A percentile compares a stretch with the other conserved stretches of the same genome.
Evolutionary conservation across 169 alveolate genomes (phyloP).

Genomic region (Neospora caninum): DNA sequence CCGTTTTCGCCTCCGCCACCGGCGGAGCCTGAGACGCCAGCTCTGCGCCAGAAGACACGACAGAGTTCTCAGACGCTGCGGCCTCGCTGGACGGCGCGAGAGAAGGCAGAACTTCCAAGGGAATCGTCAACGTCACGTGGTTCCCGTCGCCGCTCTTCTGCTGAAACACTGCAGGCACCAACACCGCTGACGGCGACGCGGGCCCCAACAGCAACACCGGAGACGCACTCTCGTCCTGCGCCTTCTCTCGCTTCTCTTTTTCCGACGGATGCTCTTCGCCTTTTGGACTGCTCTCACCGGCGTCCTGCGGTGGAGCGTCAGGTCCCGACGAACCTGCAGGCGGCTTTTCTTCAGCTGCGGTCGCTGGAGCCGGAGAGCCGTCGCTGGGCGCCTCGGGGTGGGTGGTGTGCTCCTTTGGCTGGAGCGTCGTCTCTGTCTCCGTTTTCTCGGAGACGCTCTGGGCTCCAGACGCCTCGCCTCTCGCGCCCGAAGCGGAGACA

Average conservation of each 20-base stretch:
- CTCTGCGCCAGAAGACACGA: neutral
- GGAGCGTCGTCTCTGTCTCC: neutral
- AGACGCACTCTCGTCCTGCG: too few relatives aligned
- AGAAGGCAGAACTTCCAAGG: neutral
- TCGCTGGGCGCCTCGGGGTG: neutral
- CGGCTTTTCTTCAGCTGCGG: neutral
- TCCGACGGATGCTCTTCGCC: too few relatives aligned
- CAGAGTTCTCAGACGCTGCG: neutral
- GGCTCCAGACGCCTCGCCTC: neutral
- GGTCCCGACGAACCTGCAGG: neutral
- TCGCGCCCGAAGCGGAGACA: neutral
- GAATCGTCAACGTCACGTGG: neutral
- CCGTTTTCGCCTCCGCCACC: neutral
- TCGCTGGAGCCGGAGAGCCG: neutral
- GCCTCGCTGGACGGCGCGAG: neutral
- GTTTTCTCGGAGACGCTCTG: neutral
- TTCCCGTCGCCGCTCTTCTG: neutral
- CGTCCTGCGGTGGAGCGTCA: too few relatives aligned
- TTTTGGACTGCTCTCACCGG: too few relatives aligned
- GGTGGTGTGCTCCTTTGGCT: neutral
- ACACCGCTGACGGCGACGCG: neutral
- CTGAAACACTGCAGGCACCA: constrained; percentile 12
- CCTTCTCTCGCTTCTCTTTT: too few relatives aligned
- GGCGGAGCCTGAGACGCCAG: neutral
- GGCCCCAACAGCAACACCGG: neutral